Percentiles rank a stretch among this genome's conserved stretches.
These are phyloP conservation scores for Ambrosia hybrid DNA, from an alignment of 140 eudicot genomes.

Conservation along the genomic window DNA sequence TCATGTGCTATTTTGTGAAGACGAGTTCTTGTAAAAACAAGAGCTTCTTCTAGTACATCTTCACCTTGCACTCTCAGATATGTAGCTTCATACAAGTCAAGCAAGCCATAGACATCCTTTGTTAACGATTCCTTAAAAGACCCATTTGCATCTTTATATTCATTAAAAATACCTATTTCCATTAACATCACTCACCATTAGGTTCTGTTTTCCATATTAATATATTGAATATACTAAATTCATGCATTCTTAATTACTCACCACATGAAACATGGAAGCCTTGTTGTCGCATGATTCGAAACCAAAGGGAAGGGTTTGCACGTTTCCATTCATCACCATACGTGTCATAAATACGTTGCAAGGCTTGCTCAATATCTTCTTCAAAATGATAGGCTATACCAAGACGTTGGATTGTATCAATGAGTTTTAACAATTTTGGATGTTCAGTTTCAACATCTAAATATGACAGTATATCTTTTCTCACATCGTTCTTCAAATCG, in stretches of 20 bases:
- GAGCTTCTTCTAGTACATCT: neutral
- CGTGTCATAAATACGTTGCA: neutral
- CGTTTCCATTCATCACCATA: neutral
- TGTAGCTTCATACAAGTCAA: neutral
- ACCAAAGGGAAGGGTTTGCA: neutral
- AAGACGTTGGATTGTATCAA: neutral
- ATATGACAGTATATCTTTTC: neutral
- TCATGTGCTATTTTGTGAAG: neutral
- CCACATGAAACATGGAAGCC: neutral
- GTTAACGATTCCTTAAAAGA: neutral
- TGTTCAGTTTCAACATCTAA: neutral
- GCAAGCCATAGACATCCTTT: neutral
- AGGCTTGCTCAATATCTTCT: neutral
- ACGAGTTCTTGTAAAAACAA: too few species aligned
- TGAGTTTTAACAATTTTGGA: neutral
- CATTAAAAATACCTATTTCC: neutral
- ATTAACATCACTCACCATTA: neutral
- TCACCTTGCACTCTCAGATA: neutral
- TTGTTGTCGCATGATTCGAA: neutral
- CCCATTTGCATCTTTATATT: neutral
- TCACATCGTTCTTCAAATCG: neutral
- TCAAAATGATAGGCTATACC: neutral
- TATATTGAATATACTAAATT: neutral
- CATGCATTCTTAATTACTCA: neutral
- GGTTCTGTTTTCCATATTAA: neutral